Evolutionary conservation across 1,284 basidiomycete genomes (phyloP).

Genomic region (Vanrija sp.): DNA sequence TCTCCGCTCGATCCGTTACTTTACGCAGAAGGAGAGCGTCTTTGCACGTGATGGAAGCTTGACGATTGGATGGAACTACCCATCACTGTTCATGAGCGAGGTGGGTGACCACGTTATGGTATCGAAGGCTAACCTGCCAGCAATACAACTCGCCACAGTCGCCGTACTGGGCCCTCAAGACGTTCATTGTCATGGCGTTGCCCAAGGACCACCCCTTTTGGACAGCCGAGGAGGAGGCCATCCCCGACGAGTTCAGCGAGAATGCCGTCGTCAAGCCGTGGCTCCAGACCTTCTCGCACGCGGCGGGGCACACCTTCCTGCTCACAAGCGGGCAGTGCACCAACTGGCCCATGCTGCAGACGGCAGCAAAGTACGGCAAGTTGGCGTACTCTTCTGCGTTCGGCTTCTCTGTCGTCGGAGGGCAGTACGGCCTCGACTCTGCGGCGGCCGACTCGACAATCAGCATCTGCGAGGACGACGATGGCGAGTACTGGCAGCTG

Average conservation of each 20-base stretch:
- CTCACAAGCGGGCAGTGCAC: slow-evolving; percentile 63
- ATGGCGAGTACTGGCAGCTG: slow-evolving; percentile 65
- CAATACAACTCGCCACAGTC: slow-evolving; percentile 49
- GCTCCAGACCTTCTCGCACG: slow-evolving; percentile 26
- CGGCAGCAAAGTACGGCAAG: slow-evolving; percentile 66
- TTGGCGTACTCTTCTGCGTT: slow-evolving; percentile 68
- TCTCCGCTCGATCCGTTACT: slow-evolving; percentile 66
- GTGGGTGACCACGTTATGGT: slow-evolving; percentile 41
- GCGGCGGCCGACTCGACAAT: slow-evolving; percentile 64
- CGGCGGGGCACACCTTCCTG: slow-evolving; percentile 56
- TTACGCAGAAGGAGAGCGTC: slow-evolving; percentile 57
- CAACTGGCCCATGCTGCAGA: slow-evolving; percentile 6
- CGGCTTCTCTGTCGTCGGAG: slow-evolving; percentile 68
- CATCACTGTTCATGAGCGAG: slow-evolving; percentile 66
- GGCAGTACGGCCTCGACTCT: slow-evolving; percentile 62
- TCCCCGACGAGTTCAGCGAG: slow-evolving; percentile 49
- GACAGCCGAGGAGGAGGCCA: slow-evolving; percentile 54
- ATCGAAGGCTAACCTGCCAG: slow-evolving; percentile 2
- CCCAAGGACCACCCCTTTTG: slow-evolving; percentile 66
- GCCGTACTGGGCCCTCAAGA: slow-evolving; percentile 75
- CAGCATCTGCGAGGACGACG: slow-evolving; percentile 57
- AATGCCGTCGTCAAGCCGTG: slow-evolving; percentile 19
- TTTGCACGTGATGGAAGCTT: slow-evolving; percentile 60
- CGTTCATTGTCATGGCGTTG: slow-evolving; percentile 63
- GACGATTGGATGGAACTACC: slow-evolving; percentile 66